Conservation (phyloP, 2,329 filamentous ascomycete species). For the Coniella lustricola region DNA sequence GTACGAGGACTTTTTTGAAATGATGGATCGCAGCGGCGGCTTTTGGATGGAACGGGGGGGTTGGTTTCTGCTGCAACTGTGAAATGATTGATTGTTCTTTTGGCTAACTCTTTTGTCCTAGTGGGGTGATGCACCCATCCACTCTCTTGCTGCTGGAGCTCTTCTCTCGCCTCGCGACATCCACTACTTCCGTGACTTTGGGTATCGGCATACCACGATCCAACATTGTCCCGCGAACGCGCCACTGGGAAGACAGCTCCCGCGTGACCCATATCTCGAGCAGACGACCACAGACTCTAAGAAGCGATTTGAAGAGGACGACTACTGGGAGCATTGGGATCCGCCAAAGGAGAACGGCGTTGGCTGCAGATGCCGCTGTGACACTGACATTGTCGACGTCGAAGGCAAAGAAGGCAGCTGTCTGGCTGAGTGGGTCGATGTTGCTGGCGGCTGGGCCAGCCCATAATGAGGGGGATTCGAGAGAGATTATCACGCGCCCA, state of each 20-base stretch:
- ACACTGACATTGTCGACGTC: constrained; percentile 95
- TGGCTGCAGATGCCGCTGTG: constrained; percentile 91
- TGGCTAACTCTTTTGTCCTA: constrained; percentile 35
- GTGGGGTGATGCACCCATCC: constrained; percentile 98
- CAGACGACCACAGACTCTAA: constrained; percentile 74
- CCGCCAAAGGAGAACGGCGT: constrained; percentile 90
- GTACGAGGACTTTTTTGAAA: constrained; percentile 96
- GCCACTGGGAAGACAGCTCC: constrained; percentile 69
- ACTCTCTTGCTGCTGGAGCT: constrained; percentile 89
- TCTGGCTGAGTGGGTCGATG: constrained; percentile 92
- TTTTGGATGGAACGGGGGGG: constrained; percentile 98
- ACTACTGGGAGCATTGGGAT: constrained; percentile 90
- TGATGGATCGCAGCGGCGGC: constrained; percentile 96
- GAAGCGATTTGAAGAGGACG: constrained; percentile 82
- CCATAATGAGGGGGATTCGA: constrained; percentile 26
- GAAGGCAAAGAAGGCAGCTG: constrained; percentile 97
- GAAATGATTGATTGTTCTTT: background rate
- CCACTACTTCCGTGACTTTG: constrained; percentile 98
- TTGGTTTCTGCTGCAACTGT: constrained; percentile 15
- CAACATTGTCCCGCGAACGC: constrained; percentile 97
- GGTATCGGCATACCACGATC: constrained; percentile 96
- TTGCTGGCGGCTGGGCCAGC: constrained; percentile 83
- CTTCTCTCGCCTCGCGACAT: constrained; percentile 77
- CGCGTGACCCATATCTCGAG: constrained; percentile 73
- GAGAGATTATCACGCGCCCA: background rate